A percentile compares a stretch with the other conserved stretches of the same genome.
Conservation (phyloP, 257 asterid species). For the Coffea canephora region DNA sequence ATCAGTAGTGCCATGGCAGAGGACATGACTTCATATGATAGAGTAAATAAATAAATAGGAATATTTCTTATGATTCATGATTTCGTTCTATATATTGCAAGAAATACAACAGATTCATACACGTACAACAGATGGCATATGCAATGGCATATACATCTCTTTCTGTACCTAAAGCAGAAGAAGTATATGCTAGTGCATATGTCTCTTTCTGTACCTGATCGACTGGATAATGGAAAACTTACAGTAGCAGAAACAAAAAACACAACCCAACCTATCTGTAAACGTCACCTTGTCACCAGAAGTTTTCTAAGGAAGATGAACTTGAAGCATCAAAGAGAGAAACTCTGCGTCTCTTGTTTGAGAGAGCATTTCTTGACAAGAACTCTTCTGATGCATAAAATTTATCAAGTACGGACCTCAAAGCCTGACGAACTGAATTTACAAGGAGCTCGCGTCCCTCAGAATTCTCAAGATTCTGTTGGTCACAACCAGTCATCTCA, state of each 20-base stretch:
- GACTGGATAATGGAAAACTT: constrained; percentile 14
- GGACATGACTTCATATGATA: neutral
- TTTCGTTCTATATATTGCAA: constrained; percentile 4
- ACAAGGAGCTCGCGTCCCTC: constrained; percentile 39
- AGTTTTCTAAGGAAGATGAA: constrained; percentile 46
- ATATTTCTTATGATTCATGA: neutral
- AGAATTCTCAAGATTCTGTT: constrained; percentile 20
- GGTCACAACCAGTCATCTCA: constrained; percentile 40
- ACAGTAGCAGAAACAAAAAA: constrained; percentile 1
- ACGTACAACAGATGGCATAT: constrained; percentile 41
- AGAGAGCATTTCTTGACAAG: constrained; percentile 45
- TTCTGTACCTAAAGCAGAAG: constrained; percentile 34
- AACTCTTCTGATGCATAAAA: constrained; percentile 81
- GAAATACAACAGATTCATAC: constrained; percentile 19
- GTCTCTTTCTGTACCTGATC: constrained; percentile 15
- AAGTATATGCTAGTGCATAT: constrained; percentile 69
- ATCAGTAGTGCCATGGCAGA: neutral
- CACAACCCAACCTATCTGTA: neutral
- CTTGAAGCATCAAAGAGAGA: constrained; percentile 45
- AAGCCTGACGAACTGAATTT: constrained; percentile 48
- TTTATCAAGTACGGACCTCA: constrained; percentile 72
- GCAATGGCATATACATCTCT: constrained; percentile 68
- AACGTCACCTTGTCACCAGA: constrained; percentile 42
- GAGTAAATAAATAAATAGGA: neutral
- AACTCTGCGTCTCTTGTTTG: constrained; percentile 63